Conservation (phyloP, 2,329 filamentous ascomycete genomes). For the Claviceps digitariae region DNA sequence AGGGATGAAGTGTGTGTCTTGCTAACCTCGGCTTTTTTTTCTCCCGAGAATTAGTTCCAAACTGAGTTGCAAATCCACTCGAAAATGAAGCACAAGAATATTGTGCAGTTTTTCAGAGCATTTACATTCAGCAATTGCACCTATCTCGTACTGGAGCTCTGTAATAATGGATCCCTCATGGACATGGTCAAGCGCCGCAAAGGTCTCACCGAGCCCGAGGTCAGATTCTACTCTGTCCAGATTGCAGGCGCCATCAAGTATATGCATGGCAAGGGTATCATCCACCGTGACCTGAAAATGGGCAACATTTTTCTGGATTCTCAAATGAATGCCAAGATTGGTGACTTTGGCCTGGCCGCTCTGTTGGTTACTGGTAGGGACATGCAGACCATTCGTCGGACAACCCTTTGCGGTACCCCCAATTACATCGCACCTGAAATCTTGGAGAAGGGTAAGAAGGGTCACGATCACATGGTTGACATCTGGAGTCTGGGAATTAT, state of each 20-base stretch:
- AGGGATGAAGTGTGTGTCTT: background rate
- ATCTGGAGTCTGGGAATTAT: slow-evolving; percentile 98
- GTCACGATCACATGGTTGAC: slow-evolving; percentile 95
- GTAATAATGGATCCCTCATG: slow-evolving; percentile 90
- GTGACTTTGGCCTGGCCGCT: slow-evolving; percentile 90
- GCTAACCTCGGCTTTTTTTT: background rate
- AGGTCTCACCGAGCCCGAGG: slow-evolving; percentile 83
- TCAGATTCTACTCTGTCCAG: slow-evolving; percentile 85
- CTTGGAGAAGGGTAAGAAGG: slow-evolving; percentile 81
- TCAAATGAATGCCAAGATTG: slow-evolving; percentile 95
- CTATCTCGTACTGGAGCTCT: slow-evolving; percentile 88
- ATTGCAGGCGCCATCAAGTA: slow-evolving; percentile 97
- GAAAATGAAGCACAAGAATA: slow-evolving; percentile 91
- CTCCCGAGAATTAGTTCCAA: slow-evolving; percentile 39
- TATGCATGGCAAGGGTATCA: slow-evolving; percentile 88
- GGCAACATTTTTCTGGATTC: slow-evolving; percentile 93
- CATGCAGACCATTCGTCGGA: slow-evolving; percentile 69
- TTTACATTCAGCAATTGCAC: slow-evolving; percentile 84
- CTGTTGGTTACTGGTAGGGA: slow-evolving; percentile 85
- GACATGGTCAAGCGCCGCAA: slow-evolving; percentile 93
- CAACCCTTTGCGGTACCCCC: slow-evolving; percentile 89
- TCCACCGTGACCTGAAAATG: slow-evolving; percentile 94
- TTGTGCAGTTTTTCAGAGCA: slow-evolving; percentile 88
- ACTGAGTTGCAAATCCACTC: slow-evolving; percentile 94
- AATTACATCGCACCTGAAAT: slow-evolving; percentile 99